These are phyloP conservation scores for Colletotrichum sp. DNA, from an alignment of 2,329 filamentous ascomycete species.

Conservation along the genomic window DNA sequence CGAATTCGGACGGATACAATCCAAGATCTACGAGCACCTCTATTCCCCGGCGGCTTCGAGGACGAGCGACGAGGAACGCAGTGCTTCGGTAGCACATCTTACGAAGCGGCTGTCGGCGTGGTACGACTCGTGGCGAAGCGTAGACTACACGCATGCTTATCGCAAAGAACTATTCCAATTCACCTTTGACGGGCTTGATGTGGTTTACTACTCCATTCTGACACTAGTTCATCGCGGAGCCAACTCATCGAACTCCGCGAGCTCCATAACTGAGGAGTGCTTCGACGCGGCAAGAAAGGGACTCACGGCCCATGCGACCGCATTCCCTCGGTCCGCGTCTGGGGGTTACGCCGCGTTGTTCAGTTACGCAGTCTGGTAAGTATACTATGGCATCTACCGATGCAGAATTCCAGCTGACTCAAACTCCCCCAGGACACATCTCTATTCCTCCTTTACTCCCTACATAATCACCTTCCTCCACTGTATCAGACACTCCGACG, in stretches of 20 bases:
- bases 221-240: conserved; percentile 23
- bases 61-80: neutral
- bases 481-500: conserved; percentile 18
- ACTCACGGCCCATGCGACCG: conserved; percentile 16
- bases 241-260: conserved; percentile 13
- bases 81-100: neutral
- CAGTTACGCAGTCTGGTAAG: conserved; percentile 26
- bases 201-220: conserved; percentile 25
- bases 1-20: conserved; percentile 15
- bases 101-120: conserved; percentile 14
- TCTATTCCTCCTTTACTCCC: conserved; percentile 26
- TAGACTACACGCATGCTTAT: conserved; percentile 19
- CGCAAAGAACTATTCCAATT: conserved; percentile 18
- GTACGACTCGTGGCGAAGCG: conserved; percentile 16
- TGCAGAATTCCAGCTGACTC: neutral
- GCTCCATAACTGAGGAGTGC: conserved; percentile 21
- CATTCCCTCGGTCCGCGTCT: conserved; percentile 15
- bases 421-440: conserved; percentile 17
- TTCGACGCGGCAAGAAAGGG: conserved; percentile 23
- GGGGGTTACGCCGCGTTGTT: conserved; percentile 16
- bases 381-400: neutral
- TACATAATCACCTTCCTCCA: conserved; percentile 26
- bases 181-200: conserved; percentile 21
- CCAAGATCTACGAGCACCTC: conserved; percentile 19
- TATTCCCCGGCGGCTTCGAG: conserved; percentile 10